Evolutionary conservation across 805 yeast genomes (phyloP).

Genomic region (Candida ficus): DNA sequence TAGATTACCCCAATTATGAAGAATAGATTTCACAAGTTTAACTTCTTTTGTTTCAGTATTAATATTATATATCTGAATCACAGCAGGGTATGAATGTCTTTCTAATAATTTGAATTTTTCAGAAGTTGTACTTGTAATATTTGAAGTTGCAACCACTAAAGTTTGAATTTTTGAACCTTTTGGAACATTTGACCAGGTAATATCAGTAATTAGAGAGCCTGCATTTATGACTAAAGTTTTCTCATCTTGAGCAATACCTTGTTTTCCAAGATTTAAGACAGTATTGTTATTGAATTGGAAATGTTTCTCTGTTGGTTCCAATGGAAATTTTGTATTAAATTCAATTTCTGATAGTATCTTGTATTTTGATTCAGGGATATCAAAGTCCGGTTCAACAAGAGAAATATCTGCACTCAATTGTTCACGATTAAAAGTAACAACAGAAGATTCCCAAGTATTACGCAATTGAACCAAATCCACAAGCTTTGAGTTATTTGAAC

Average conservation of each 20-base stretch:
- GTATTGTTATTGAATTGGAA: conserved; percentile 19
- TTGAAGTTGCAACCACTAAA: conserved; percentile 47
- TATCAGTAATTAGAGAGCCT: conserved; percentile 48
- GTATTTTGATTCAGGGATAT: conserved; percentile 12
- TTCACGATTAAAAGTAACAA: conserved; percentile 38
- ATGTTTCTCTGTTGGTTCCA: conserved; percentile 6
- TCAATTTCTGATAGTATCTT: conserved; percentile 20
- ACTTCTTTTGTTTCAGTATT: conserved; percentile 26
- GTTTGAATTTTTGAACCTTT: conserved; percentile 29
- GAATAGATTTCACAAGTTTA: conserved; percentile 26
- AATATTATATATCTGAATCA: conserved; percentile 42
- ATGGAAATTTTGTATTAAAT: conserved; percentile 23
- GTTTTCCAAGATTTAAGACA: conserved; percentile 9
- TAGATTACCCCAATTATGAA: conserved; percentile 42
- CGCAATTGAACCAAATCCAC: conserved; percentile 39
- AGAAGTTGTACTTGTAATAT: conserved; percentile 26
- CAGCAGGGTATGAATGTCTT: conserved; percentile 29
- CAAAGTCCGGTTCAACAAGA: conserved; percentile 6
- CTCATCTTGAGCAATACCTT: conserved; percentile 20
- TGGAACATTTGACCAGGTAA: conserved; percentile 44
- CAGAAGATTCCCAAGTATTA: conserved; percentile 42
- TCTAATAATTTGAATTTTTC: conserved; percentile 25
- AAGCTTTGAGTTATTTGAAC: conserved; percentile 40
- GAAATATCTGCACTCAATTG: conserved; percentile 19
- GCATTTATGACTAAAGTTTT: conserved; percentile 39